Base-by-base conservation (phyloP, 306 rosid genomes). In the Rosa chinensis region DNA sequence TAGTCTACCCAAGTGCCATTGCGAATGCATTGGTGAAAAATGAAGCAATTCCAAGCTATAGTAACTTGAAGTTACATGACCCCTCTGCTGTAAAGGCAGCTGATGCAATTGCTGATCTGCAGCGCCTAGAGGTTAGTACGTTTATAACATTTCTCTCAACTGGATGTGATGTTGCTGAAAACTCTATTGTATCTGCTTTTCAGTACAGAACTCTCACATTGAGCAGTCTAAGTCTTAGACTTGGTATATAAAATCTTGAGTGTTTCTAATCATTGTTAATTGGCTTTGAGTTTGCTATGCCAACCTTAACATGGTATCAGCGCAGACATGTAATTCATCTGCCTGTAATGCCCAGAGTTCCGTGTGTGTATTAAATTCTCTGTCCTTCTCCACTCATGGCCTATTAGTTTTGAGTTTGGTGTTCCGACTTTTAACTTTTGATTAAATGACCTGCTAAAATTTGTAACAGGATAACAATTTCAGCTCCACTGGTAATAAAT, bases 1-100 rank as follows among this genome's bases (percentile, higher is more conserved):
- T 94, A 28, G 87, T 92, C 50, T 92, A 90, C 86, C 98, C 97
- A 4, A 97, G 94, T 49, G 91, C 94, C 69, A 37, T 89, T 76
- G 89, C 89, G 13, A 83, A 87, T 58, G 94, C 89, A 53, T 83
- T 89, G 70, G 73, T 70, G 56, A 68, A 81, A 14, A 72, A 77
- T 18, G 76, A 80, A 76, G 48, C 79, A 68, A 76, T 85, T 59
- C 93, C 93, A 73, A 79, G 75, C 79, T 87, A 66, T 80, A 50
- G 25, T 74, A 77, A 81, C 75, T 59, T 90, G 77, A 80, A 85
- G 50, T 75, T 86, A 32, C 52, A 83, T 79, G 78, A 87, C 23
- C 77, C 84, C 79, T 83, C 81, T 66, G 14, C 70, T 69, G 23
- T 77, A n/a, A 84, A 82, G 68, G 23, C 80, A 6, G 71, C 82